Evolutionary conservation across 2,329 filamentous ascomycete species (phyloP).

Genomic region (Clarireedia sp.): DNA sequence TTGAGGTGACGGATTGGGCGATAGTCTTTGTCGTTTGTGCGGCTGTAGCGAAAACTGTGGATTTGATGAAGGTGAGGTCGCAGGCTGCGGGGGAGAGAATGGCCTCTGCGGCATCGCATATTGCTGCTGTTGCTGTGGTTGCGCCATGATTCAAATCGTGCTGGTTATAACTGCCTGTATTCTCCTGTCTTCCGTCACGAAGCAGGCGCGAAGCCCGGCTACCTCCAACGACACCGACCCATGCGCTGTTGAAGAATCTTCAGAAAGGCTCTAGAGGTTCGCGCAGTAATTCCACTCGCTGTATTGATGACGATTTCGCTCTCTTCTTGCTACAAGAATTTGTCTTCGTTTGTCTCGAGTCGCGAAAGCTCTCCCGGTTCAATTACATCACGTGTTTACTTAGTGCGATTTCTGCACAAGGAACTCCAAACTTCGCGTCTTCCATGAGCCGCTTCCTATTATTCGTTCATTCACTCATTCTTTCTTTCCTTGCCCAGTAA

Average conservation of each 20-base stretch:
- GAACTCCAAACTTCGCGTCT: slow-evolving; percentile 8
- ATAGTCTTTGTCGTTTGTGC: slow-evolving; percentile 64
- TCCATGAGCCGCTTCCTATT: neutral
- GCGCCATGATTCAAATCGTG: slow-evolving; percentile 25
- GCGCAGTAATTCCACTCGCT: slow-evolving; percentile 7
- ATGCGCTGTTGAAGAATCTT: slow-evolving; percentile 16
- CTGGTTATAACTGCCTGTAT: slow-evolving; percentile 12
- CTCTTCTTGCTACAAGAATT: neutral
- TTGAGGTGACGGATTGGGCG: slow-evolving; percentile 60
- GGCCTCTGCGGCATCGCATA: slow-evolving; percentile 40
- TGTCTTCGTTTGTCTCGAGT: slow-evolving; percentile 6
- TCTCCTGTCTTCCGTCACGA: slow-evolving; percentile 20
- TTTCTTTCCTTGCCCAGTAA: neutral
- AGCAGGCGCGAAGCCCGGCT: slow-evolving; percentile 28
- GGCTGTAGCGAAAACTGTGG: slow-evolving; percentile 55
- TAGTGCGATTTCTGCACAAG: neutral
- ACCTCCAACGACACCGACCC: slow-evolving; percentile 20
- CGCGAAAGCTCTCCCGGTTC: slow-evolving; percentile 9
- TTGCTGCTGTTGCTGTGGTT: slow-evolving; percentile 30
- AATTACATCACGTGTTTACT: neutral
- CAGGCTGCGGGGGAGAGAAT: slow-evolving; percentile 54
- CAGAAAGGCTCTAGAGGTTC: neutral
- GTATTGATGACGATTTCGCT: slow-evolving; percentile 9
- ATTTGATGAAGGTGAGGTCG: slow-evolving; percentile 48
- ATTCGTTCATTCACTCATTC: neutral